Base-by-base conservation (phyloP, 805 yeast species). In the Schizosaccharomyces octosporus region DNA sequence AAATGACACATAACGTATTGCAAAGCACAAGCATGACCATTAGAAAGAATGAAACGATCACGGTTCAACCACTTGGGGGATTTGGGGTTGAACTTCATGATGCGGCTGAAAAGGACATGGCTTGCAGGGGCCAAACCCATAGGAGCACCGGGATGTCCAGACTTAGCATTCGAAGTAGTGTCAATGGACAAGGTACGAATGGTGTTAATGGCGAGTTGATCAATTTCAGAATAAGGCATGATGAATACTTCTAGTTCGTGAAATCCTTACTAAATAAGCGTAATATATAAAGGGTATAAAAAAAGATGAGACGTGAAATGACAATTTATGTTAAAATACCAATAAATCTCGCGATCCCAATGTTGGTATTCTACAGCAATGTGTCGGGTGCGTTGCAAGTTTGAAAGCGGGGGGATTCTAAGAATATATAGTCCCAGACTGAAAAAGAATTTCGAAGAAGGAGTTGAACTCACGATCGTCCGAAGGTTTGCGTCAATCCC, bases 121-220 rank as follows among this genome's bases (percentile, higher is more conserved):
- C 97, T 95, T 64, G 89, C 83, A 58, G 97, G 95, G 19, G 98
- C 97, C 75, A 90, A 77, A 65, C 97, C 97, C 81, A 90, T 82
- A 69, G 97, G 97, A 61, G 98, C 97, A 77, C 98, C 98, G 62
- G 98, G 98, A 77, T 90, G 98, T 67, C 98, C 98, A 64, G 95
- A 84, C 75, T 90, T 85, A 69, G 97, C 90, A 74, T 81, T 79
- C 63, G 83, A 78, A 64, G 87, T 94, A 66, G 85, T 82, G 73
- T 90, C 98, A 62, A 85, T 86, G 43, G 97, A 82, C 68, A 90
- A 79, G 64, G 83, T 75, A 77, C 96, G 87, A 76, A 90, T 85
- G 68, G 97, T 87, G 78, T 80, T 78, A 74, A 90, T 77, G 63
- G 95, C 86, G 72, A 78, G 77, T 66, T 76, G 76, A 73, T 89